These are phyloP conservation scores for Lasiosphaeriaceae sp. DNA, from an alignment of 495 filamentous ascomycete species.

Conservation along the genomic window DNA sequence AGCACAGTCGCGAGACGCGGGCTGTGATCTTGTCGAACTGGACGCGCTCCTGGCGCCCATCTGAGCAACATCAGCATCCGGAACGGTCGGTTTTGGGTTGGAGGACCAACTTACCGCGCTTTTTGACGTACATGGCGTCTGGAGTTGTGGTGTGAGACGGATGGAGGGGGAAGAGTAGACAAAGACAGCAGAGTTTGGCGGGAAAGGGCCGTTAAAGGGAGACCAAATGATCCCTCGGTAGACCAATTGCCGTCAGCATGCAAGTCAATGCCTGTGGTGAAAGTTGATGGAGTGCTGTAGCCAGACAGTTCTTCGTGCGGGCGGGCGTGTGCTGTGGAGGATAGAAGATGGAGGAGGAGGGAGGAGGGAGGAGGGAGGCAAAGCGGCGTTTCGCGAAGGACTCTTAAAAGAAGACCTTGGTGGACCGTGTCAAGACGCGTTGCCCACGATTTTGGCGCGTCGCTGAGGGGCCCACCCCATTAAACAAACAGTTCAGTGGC, in stretches of 20 bases:
- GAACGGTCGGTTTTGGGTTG: neutral
- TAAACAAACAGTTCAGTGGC: slow-evolving; percentile 14
- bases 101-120: slow-evolving; percentile 48
- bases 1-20: slow-evolving; percentile 94
- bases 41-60: slow-evolving; percentile 99
- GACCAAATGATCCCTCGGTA: neutral
- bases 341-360: slow-evolving; percentile 7
- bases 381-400: slow-evolving; percentile 13
- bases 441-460: slow-evolving; percentile 9
- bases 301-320: slow-evolving; percentile 1
- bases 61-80: slow-evolving; percentile 43
- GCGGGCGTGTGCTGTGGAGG: slow-evolving; percentile 1
- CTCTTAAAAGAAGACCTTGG: slow-evolving; percentile 13
- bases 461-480: slow-evolving; percentile 9
- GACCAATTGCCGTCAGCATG: slow-evolving; percentile 4
- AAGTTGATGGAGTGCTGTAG: slow-evolving; percentile 5
- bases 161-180: slow-evolving; percentile 11
- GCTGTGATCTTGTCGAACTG: slow-evolving; percentile 99
- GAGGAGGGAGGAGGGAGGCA: slow-evolving; percentile 2
- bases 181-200: neutral
- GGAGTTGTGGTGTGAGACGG: neutral
- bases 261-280: slow-evolving; percentile 6
- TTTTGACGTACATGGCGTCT: slow-evolving; percentile 54
- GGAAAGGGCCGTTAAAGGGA: slow-evolving; percentile 1
- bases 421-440: slow-evolving; percentile 18